phyloP scores from a whole-genome alignment of 1,139 yeast genomes.

The Komagataea norvegica region DNA sequence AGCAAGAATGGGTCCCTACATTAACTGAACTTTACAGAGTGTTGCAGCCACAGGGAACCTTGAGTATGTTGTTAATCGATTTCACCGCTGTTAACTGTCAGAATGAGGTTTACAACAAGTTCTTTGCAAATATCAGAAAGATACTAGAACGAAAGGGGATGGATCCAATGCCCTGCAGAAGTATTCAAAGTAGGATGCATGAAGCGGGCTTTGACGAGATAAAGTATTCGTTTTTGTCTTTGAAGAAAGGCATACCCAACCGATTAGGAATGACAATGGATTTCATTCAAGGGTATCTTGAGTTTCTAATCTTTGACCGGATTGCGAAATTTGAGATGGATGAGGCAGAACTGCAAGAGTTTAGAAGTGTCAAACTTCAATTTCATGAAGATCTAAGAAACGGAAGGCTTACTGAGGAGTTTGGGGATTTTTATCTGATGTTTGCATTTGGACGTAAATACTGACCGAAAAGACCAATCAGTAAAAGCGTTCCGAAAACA shows the following conservation, averaged over 20 bases:
- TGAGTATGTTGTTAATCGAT: slow-evolving; percentile 32
- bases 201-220: slow-evolving; percentile 31
- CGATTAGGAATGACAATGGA: slow-evolving; percentile 24
- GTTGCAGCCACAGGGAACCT: slow-evolving; percentile 37
- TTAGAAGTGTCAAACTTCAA: slow-evolving; percentile 17
- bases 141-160: slow-evolving; percentile 27
- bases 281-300: slow-evolving; percentile 19
- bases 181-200: slow-evolving; percentile 23
- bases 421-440: slow-evolving; percentile 25
- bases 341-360: slow-evolving; percentile 15
- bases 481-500: neutral
- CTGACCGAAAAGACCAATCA: neutral
- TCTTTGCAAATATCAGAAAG: slow-evolving; percentile 26
- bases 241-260: slow-evolving; percentile 20
- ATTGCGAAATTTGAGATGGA: slow-evolving; percentile 14
- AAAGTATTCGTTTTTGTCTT: slow-evolving; percentile 19
- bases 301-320: slow-evolving; percentile 15
- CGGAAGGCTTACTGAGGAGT: slow-evolving; percentile 18
- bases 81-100: slow-evolving; percentile 25
- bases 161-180: slow-evolving; percentile 30
- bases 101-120: slow-evolving; percentile 18
- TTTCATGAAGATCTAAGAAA: slow-evolving; percentile 20
- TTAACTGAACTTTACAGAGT: slow-evolving; percentile 35
- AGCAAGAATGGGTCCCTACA: slow-evolving; percentile 32
- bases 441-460: slow-evolving; percentile 18